Percentiles rank a stretch among this genome's conserved stretches.
phyloP scores from a whole-genome alignment of 257 asterid species.

The Jacaranda copaia region DNA sequence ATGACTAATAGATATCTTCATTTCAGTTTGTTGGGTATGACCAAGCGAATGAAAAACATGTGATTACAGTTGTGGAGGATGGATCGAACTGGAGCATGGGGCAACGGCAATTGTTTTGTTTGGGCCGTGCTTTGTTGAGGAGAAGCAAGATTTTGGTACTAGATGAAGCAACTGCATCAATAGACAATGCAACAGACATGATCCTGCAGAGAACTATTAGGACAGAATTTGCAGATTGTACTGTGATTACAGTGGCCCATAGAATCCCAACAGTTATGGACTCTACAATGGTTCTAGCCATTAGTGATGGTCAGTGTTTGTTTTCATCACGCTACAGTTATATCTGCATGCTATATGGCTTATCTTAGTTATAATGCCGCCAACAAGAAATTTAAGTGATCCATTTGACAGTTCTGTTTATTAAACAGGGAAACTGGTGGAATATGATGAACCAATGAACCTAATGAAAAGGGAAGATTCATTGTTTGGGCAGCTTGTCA shows the following conservation, averaged over 20 bases:
- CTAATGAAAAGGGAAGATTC: conserved; percentile 79
- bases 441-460: conserved; percentile 81
- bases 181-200: conserved; percentile 89
- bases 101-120: conserved; percentile 83
- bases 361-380: no score
- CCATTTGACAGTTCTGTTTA: background rate
- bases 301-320: conserved; percentile 75
- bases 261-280: conserved; percentile 98
- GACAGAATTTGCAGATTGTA: conserved; percentile 77
- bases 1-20: background rate
- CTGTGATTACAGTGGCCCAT: conserved; percentile 95
- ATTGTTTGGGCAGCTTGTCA: conserved; percentile 78
- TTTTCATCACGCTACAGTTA: no score
- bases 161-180: conserved; percentile 97
- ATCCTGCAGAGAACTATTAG: conserved; percentile 88
- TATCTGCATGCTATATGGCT: no score
- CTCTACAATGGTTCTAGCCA: conserved; percentile 88
- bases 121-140: conserved; percentile 87
- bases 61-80: conserved; percentile 79
- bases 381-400: background rate
- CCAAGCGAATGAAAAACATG: background rate
- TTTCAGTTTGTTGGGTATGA: background rate
- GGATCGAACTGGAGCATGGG: conserved; percentile 99
- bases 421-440: conserved; percentile 72
- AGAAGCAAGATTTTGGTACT: conserved; percentile 84